Evolutionary conservation across 352 stramenopile species (phyloP).

Genomic region (Pilasporangium apinafurcum): DNA sequence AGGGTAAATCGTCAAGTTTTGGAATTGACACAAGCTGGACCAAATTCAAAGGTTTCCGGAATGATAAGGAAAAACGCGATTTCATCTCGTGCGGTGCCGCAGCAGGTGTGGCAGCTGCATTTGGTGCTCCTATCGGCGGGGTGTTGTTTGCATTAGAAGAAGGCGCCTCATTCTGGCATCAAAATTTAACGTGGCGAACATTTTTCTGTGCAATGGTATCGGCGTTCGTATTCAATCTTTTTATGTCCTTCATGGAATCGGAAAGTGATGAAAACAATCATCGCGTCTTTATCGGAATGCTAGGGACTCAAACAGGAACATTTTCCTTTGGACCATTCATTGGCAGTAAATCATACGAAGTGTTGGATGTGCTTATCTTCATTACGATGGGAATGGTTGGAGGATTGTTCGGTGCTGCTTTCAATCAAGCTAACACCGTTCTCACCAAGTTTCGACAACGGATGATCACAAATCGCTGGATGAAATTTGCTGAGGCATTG

Average conservation of each 20-base stretch:
- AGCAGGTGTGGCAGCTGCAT: conserved; percentile 95
- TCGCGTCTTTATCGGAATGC: conserved; percentile 49
- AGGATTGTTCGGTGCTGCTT: conserved; percentile 94
- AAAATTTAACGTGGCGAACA: conserved; percentile 96
- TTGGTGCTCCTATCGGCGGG: conserved; percentile 96
- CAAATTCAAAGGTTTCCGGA: conserved; percentile 91
- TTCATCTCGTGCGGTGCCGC: conserved; percentile 97
- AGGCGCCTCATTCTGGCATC: conserved; percentile 97
- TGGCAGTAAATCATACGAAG: conserved; percentile 87
- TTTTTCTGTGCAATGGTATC: conserved; percentile 97
- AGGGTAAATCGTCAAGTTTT: conserved; percentile 88
- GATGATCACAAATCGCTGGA: conserved; percentile 52
- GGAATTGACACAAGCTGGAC: conserved; percentile 86
- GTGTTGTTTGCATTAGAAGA: conserved; percentile 98
- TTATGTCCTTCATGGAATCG: conserved; percentile 73
- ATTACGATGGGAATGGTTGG: conserved; percentile 96
- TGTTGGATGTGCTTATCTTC: conserved; percentile 96
- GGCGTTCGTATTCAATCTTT: conserved; percentile 82
- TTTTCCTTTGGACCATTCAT: conserved; percentile 87
- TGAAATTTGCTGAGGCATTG: conserved; percentile 60
- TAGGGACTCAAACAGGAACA: conserved; percentile 78
- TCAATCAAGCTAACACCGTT: conserved; percentile 94
- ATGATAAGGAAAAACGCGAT: conserved; percentile 94
- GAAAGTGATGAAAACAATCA: conserved; percentile 24
- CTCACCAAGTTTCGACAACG: conserved; percentile 83